A percentile compares a stretch with the other conserved stretches of the same genome.
These are phyloP conservation scores for Tulasnella sp. DNA, from an alignment of 768 basidiomycete species.

Conservation along the genomic window DNA sequence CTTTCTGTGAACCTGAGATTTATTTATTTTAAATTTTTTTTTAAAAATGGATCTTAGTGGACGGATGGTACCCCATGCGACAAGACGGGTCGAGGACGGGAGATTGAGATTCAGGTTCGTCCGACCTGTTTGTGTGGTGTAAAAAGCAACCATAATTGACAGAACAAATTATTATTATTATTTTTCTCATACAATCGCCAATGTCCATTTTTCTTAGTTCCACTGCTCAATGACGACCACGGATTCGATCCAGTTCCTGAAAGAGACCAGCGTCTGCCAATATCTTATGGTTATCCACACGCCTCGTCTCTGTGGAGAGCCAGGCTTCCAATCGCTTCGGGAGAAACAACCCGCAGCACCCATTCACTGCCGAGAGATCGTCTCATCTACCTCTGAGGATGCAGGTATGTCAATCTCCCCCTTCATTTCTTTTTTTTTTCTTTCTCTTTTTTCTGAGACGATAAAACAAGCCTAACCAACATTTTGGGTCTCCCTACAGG, in stretches of 20 bases:
- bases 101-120: conserved; percentile 89
- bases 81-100: conserved; percentile 75
- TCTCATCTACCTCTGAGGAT: conserved; percentile 25
- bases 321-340: conserved; percentile 73
- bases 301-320: conserved; percentile 84
- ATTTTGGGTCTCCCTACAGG: no score
- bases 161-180: no score
- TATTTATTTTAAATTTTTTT: no score
- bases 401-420: neutral
- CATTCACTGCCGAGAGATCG: conserved; percentile 71
- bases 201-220: conserved; percentile 39
- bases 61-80: conserved; percentile 87
- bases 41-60: conserved; percentile 38
- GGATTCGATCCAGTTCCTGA: conserved; percentile 81
- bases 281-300: conserved; percentile 93
- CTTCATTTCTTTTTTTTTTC: neutral
- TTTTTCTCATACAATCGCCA: neutral
- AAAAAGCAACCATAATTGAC: no score
- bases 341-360: conserved; percentile 54
- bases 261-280: conserved; percentile 87
- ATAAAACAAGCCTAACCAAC: no score
- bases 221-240: conserved; percentile 94
- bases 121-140: neutral
- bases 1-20: no score
- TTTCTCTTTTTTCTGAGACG: conserved; percentile 1